Evolutionary conservation across 2,329 filamentous ascomycete genomes (phyloP).

Genomic region (Aspergillus floridensis): DNA sequence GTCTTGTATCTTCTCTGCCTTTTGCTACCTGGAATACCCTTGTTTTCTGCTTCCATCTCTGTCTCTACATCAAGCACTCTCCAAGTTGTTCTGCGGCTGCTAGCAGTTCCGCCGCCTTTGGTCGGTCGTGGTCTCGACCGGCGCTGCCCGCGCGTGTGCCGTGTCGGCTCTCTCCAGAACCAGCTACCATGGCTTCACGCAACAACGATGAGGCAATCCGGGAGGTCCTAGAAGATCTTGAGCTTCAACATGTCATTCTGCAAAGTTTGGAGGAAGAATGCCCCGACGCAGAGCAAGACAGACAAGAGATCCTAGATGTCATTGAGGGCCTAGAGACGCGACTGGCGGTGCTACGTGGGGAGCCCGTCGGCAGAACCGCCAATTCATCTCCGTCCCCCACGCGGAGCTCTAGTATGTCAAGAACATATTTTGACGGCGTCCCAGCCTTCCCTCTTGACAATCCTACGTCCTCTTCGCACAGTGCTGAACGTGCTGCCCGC

Average conservation of each 20-base stretch:
- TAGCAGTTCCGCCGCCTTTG: not conserved
- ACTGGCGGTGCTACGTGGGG: slow-evolving; percentile 24
- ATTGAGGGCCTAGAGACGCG: slow-evolving; percentile 26
- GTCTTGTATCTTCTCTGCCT: too few species aligned
- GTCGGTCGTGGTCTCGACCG: not conserved
- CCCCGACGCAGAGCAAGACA: slow-evolving; percentile 25
- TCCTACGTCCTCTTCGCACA: not conserved
- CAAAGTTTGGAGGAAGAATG: slow-evolving; percentile 28
- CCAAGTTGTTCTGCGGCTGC: not conserved
- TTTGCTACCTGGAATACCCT: not conserved
- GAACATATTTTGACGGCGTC: slow-evolving; percentile 19
- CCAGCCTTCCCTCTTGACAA: not conserved
- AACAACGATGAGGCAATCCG: slow-evolving; percentile 19
- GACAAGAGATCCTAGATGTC: slow-evolving; percentile 25
- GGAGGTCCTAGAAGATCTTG: slow-evolving; percentile 32
- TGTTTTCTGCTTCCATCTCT: not conserved
- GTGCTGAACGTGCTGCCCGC: not conserved
- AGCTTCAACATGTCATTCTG: slow-evolving; percentile 31
- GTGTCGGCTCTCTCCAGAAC: not conserved
- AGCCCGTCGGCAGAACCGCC: slow-evolving; percentile 1
- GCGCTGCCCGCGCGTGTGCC: not conserved
- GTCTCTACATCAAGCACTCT: not conserved
- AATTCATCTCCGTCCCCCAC: slow-evolving; percentile 1
- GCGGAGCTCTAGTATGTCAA: not conserved
- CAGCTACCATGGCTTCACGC: slow-evolving; percentile 13